Conservation (phyloP, 83 land plant species). For the Picea abies region DNA sequence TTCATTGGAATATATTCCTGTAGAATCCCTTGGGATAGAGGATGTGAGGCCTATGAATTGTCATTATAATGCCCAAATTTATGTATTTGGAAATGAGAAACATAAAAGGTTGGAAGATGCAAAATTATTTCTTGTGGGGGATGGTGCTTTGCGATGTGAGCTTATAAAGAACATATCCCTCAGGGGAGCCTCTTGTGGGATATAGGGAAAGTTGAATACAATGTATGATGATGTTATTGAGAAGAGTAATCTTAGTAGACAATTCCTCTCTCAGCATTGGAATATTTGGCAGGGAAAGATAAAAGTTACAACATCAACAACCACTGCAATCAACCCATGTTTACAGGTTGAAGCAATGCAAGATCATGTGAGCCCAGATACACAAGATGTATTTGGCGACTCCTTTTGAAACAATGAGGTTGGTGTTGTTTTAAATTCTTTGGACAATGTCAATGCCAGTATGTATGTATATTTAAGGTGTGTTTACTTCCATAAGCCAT, state of each 20-base stretch:
- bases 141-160: slow-evolving; percentile 96
- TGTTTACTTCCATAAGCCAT: slow-evolving; percentile 93
- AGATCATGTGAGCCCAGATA: no score
- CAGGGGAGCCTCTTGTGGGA: slow-evolving; percentile 64
- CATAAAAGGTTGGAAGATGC: slow-evolving; percentile 79
- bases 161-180: slow-evolving; percentile 92
- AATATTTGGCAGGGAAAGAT: slow-evolving; percentile 92
- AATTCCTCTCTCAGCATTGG: slow-evolving; percentile 93
- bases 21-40: no score
- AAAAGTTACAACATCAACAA: slow-evolving; percentile 84
- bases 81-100: slow-evolving; percentile 77
- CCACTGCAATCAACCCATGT: no score
- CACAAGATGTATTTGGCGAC: no score
- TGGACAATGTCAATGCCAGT: no score
- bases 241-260: slow-evolving; percentile 91
- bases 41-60: no score
- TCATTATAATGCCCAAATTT: no score
- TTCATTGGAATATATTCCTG: no score
- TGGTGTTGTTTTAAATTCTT: no score
- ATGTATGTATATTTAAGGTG: slow-evolving; percentile 78
- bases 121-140: slow-evolving; percentile 83
- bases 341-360: no score
- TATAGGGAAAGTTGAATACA: slow-evolving; percentile 68
- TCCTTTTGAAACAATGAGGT: no score
- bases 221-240: slow-evolving; percentile 95